These are phyloP conservation scores for Reticulascus tulasneorum DNA, from an alignment of 2,329 filamentous ascomycete genomes.

Conservation along the genomic window DNA sequence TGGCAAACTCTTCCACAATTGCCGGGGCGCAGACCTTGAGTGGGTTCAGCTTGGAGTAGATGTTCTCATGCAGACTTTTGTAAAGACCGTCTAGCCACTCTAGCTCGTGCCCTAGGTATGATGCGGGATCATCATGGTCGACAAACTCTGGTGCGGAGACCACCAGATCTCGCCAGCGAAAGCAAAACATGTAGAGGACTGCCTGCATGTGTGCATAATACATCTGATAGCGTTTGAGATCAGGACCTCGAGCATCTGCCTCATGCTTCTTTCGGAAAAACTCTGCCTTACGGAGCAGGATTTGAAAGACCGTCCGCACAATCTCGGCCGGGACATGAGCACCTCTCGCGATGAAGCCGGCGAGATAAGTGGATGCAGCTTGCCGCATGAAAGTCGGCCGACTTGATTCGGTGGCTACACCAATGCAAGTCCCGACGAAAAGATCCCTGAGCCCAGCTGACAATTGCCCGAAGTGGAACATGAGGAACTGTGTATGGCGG, in stretches of 20 bases:
- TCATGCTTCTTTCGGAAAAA: constrained; percentile 71
- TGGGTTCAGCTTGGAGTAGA: constrained; percentile 87
- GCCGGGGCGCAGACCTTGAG: constrained; percentile 89
- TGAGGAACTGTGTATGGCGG: constrained; percentile 88
- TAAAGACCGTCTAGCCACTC: constrained; percentile 73
- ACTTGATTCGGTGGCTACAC: constrained; percentile 36
- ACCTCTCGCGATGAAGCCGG: constrained; percentile 89
- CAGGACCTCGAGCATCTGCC: constrained; percentile 72
- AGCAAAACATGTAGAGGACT: constrained; percentile 92
- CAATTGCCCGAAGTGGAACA: constrained; percentile 91
- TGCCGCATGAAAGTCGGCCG: constrained; percentile 57
- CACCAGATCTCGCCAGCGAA: constrained; percentile 91
- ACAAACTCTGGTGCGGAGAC: constrained; percentile 55
- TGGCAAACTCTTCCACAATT: constrained; percentile 89
- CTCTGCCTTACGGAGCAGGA: constrained; percentile 75
- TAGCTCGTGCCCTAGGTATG: constrained; percentile 66
- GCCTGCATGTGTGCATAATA: constrained; percentile 91
- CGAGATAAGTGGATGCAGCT: constrained; percentile 85
- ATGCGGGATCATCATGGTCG: constrained; percentile 58
- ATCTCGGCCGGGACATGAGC: constrained; percentile 72
- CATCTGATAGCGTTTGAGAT: constrained; percentile 75
- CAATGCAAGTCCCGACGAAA: constrained; percentile 75
- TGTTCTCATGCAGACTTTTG: constrained; percentile 69
- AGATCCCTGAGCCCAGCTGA: constrained; percentile 74
- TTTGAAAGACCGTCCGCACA: constrained; percentile 77